Evolutionary conservation across 768 basidiomycete genomes (phyloP), one percentile per base, ranked within the genome.

Genomic region (Mycena galopus): DNA sequence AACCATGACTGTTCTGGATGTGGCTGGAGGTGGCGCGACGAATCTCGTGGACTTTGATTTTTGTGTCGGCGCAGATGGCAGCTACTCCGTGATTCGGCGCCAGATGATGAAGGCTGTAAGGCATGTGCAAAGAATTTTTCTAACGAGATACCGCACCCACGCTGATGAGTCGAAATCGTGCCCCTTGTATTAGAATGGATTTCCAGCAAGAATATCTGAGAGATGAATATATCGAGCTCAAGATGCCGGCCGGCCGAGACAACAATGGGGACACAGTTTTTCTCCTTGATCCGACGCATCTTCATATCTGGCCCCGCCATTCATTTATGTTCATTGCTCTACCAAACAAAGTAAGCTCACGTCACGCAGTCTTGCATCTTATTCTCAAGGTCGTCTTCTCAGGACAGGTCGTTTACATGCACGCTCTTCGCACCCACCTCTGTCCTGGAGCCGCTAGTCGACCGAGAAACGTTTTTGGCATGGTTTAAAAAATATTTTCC

Each of bases 321-420:
- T 95, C 96, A 57, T 99, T 99, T 88, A 99, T 99, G 97, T 90
- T 99, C 78, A 98, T 99, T 78, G 97, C 96, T 25, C 91, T 99
- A 68, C 96, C 97, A 76, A 99, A 99, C 87, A 93, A 94, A 88
- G 97, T 97, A 84, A 84, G 85, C 79, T 71, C 63, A 69, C 71
- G 71, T 78, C 64, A 73, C 75, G 62, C 77, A 60, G 59, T 60
- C 51, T 57, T 67, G 67, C 70, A 74, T 67, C 44, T 70, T 78
- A 75, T 72, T 78, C 73, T 71, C 75, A 55, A 65, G 71, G 66
- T 64, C 80, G 78, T n/a, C 78, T 78, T 81, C 79, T 77, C 82
- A 98, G 97, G 97, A 99, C 83, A 94, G 91, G 84, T 93, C 96
- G 37, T 99, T 99, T 87, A 99, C 97, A 73, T 95, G 96, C 84